Conservation (phyloP, 306 rosid species). For the Prunus mira region DNA sequence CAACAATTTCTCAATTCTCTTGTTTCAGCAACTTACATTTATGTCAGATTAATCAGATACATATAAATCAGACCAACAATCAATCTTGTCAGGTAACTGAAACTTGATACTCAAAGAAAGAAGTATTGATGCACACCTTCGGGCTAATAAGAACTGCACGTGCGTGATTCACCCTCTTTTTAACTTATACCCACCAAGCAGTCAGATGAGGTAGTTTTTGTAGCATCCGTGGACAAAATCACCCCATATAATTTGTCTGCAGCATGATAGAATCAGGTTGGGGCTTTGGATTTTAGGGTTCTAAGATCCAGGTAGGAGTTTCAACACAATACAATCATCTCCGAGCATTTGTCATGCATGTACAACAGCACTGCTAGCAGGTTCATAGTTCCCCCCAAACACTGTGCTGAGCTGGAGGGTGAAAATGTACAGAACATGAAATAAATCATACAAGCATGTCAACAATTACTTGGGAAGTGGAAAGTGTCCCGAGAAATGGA, state of each 20-base stretch:
- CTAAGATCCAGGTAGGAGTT: slow-evolving; percentile 24
- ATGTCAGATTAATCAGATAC: neutral
- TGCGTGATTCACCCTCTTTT: neutral
- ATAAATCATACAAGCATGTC: slow-evolving; percentile 40
- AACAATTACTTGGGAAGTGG: slow-evolving; percentile 29
- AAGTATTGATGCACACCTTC: slow-evolving; percentile 1
- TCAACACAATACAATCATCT: slow-evolving; percentile 14
- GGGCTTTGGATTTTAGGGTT: slow-evolving; percentile 20
- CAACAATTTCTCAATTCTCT: slow-evolving; percentile 9
- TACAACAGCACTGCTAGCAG: slow-evolving; percentile 25
- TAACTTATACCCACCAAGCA: neutral
- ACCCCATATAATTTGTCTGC: slow-evolving; percentile 14
- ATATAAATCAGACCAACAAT: slow-evolving; percentile 6
- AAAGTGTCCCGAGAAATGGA: slow-evolving; percentile 33
- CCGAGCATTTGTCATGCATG: slow-evolving; percentile 26
- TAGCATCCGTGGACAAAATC: slow-evolving; percentile 23
- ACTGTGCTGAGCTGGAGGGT: slow-evolving; percentile 9
- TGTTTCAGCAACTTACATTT: slow-evolving; percentile 3
- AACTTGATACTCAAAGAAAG: neutral
- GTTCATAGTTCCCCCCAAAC: slow-evolving; percentile 26
- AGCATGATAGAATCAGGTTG: slow-evolving; percentile 14
- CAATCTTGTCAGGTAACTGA: slow-evolving; percentile 3
- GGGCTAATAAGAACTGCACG: slow-evolving; percentile 6
- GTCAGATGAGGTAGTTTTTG: slow-evolving; percentile 3
- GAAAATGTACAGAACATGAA: slow-evolving; percentile 31